These are phyloP conservation scores for Podospora fimiseda DNA, from an alignment of 495 filamentous ascomycete genomes.

Conservation along the genomic window DNA sequence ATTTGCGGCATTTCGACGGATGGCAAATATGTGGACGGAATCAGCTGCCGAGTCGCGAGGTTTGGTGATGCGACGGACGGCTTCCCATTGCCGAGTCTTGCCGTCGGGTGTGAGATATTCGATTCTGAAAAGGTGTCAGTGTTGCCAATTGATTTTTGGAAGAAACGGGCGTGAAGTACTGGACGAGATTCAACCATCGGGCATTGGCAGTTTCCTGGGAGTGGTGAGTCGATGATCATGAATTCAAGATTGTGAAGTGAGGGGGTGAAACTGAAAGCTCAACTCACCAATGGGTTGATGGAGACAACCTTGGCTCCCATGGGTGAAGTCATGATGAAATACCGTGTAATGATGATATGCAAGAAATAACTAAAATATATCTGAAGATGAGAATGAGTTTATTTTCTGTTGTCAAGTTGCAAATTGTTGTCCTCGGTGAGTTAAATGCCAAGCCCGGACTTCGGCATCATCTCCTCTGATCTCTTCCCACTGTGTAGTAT, in stretches of 20 bases:
- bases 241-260: neutral
- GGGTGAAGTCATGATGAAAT: neutral
- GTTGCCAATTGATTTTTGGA: conserved; percentile 5
- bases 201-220: conserved; percentile 45
- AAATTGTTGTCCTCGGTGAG: too few species aligned
- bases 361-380: too few species aligned
- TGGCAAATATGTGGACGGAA: conserved; percentile 71
- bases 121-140: conserved; percentile 36
- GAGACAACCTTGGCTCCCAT: neutral
- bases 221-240: neutral
- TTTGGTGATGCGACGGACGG: conserved; percentile 56
- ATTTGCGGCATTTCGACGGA: conserved; percentile 47
- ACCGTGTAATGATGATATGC: too few species aligned
- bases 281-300: neutral
- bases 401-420: too few species aligned
- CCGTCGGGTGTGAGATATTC: conserved; percentile 60
- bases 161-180: conserved; percentile 24
- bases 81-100: conserved; percentile 61
- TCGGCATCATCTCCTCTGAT: too few species aligned
- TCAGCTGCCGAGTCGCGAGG: conserved; percentile 58
- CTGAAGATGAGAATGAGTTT: too few species aligned
- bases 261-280: too few species aligned
- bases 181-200: conserved; percentile 56
- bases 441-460: too few species aligned
- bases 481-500: too few species aligned